A percentile compares a stretch with the other conserved stretches of the same genome.
These are phyloP conservation scores for Quercus rubra DNA, from an alignment of 306 rosid genomes.

Conservation along the genomic window DNA sequence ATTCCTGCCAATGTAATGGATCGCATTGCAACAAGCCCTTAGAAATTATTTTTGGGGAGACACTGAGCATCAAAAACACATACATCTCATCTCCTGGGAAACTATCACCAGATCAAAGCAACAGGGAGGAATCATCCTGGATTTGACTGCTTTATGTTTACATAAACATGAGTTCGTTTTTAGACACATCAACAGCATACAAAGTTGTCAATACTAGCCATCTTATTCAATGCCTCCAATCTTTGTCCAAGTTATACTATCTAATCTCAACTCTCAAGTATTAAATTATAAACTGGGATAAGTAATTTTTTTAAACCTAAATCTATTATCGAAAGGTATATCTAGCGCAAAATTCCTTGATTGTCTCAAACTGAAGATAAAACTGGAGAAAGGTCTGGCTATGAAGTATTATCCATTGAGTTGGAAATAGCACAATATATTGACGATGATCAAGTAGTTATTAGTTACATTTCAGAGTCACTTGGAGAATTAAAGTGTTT, in stretches of 20 bases:
- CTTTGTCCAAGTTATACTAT: background rate
- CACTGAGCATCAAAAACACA: no score
- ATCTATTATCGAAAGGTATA: background rate
- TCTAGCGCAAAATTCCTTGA: background rate
- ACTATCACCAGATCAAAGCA: background rate
- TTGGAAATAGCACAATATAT: background rate
- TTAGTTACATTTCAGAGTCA: background rate
- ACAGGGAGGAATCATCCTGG: background rate
- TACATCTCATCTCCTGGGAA: background rate
- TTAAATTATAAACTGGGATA: background rate
- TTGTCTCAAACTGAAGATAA: background rate
- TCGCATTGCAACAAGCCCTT: no score
- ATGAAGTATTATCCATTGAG: background rate
- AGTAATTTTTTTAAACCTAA: background rate
- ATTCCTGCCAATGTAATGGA: no score
- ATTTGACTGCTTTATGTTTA: background rate
- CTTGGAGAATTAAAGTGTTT: background rate
- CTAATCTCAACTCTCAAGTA: no score
- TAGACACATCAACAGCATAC: background rate
- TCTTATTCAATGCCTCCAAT: background rate
- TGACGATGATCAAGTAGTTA: background rate
- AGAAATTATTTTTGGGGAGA: no score
- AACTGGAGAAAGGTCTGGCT: background rate
- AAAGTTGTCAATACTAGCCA: background rate
- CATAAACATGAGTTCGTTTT: background rate